Evolutionary conservation across 495 filamentous ascomycete species (phyloP).

Genomic region (Lasiosphaeria ovina): DNA sequence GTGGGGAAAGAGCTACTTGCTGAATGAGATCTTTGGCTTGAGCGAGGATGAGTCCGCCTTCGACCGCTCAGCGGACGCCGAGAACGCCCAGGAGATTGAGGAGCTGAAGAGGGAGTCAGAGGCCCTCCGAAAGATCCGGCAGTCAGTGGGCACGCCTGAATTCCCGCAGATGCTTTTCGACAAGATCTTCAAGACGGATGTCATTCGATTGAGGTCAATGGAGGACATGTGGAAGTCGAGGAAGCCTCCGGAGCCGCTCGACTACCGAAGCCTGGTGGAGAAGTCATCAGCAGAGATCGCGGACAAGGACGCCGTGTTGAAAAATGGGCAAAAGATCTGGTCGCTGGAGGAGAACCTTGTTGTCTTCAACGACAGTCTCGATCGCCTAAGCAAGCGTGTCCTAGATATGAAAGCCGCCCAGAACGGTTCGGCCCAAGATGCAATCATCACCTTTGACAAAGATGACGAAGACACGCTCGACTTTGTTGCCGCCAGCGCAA

Average conservation of each 20-base stretch:
- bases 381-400: conserved; percentile 71
- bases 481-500: conserved; percentile 88
- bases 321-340: conserved; percentile 77
- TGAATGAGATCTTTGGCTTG: conserved; percentile 88
- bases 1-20: conserved; percentile 97
- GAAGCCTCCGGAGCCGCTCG: conserved; percentile 67
- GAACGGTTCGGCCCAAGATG: conserved; percentile 48
- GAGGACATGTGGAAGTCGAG: conserved; percentile 95
- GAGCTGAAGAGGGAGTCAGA: conserved; percentile 79
- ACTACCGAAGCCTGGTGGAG: conserved; percentile 52
- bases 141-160: conserved; percentile 77
- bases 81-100: conserved; percentile 86
- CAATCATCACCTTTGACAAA: conserved; percentile 88
- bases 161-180: conserved; percentile 82
- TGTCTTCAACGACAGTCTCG: conserved; percentile 83
- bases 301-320: conserved; percentile 53
- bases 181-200: conserved; percentile 88
- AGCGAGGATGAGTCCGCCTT: conserved; percentile 82
- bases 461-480: conserved; percentile 94
- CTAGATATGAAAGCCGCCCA: conserved; percentile 53
- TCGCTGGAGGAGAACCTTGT: conserved; percentile 73
- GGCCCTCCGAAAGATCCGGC: conserved; percentile 76
- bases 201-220: conserved; percentile 79
- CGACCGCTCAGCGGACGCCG: conserved; percentile 72
- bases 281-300: conserved; percentile 48